Percentiles rank a stretch among this genome's conserved stretches.
Conservation (phyloP, 169 alveolate genomes). For the Hepatocystis sp. region DNA sequence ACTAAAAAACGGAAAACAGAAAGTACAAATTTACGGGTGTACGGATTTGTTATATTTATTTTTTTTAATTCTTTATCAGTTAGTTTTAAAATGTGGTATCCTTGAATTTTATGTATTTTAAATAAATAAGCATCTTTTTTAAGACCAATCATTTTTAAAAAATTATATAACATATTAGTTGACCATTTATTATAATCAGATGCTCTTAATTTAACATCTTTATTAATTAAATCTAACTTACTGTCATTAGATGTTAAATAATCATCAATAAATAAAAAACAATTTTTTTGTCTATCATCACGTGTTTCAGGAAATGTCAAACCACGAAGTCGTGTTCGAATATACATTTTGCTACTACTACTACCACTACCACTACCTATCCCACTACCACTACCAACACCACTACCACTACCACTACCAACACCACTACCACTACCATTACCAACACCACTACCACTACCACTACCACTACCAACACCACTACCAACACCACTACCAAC, state of each 20-base stretch:
- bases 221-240: slow-evolving; percentile 42
- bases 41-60: slow-evolving; percentile 69
- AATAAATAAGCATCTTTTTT: slow-evolving; percentile 69
- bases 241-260: slow-evolving; percentile 51
- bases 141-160: slow-evolving; percentile 67
- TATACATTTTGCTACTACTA: not conserved
- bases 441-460: no score
- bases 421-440: no score
- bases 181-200: slow-evolving; percentile 76
- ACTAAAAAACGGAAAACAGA: slow-evolving; percentile 77
- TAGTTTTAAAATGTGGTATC: slow-evolving; percentile 71
- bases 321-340: slow-evolving; percentile 33
- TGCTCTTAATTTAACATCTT: slow-evolving; percentile 69
- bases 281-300: slow-evolving; percentile 73
- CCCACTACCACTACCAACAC: no score
- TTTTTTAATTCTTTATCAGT: slow-evolving; percentile 70
- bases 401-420: no score
- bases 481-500: no score
- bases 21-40: slow-evolving; percentile 74
- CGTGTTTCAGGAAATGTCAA: slow-evolving; percentile 72
- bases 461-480: no score
- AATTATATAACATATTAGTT: slow-evolving; percentile 63
- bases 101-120: slow-evolving; percentile 66
- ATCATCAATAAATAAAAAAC: slow-evolving; percentile 74
- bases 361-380: no score